A percentile compares a stretch with the other conserved stretches of the same genome.
phyloP scores from a whole-genome alignment of 495 filamentous ascomycete species.

The Penicillium ochrochloron region DNA sequence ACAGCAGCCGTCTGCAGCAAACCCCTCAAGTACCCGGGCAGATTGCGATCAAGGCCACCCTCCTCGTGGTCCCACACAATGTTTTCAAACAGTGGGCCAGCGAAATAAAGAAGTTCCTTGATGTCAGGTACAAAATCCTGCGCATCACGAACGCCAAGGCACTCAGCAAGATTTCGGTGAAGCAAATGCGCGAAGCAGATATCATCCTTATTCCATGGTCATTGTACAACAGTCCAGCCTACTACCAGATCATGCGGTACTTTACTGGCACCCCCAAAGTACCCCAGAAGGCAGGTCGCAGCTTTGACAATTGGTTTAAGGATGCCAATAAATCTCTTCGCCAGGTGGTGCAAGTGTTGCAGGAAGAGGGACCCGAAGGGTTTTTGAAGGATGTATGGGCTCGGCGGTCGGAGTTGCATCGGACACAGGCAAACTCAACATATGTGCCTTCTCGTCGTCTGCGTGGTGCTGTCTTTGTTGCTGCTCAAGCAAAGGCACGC shows the following conservation, averaged over 20 bases:
- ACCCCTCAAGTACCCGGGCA: slow-evolving; percentile 28
- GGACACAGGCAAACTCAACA: slow-evolving; percentile 23
- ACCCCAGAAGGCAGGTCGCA: slow-evolving; percentile 45
- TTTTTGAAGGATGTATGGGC: slow-evolving; percentile 35
- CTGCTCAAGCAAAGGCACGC: neutral
- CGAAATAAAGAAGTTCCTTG: slow-evolving; percentile 66
- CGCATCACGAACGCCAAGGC: slow-evolving; percentile 36
- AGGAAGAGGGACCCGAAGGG: slow-evolving; percentile 25
- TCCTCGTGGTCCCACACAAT: slow-evolving; percentile 68
- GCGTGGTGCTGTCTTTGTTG: slow-evolving; percentile 28
- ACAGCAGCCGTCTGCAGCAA: slow-evolving; percentile 8
- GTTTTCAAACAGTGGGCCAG: slow-evolving; percentile 69
- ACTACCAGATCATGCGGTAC: slow-evolving; percentile 53
- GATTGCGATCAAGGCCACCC: slow-evolving; percentile 64
- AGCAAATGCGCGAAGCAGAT: slow-evolving; percentile 51
- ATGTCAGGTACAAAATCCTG: slow-evolving; percentile 44
- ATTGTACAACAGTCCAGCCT: slow-evolving; percentile 49
- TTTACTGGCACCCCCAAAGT: slow-evolving; percentile 56
- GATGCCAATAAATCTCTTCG: slow-evolving; percentile 45
- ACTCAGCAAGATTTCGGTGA: slow-evolving; percentile 43
- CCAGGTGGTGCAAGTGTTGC: slow-evolving; percentile 45
- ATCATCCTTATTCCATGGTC: slow-evolving; percentile 61
- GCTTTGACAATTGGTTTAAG: slow-evolving; percentile 60
- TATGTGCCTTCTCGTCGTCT: slow-evolving; percentile 43
- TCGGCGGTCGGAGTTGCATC: slow-evolving; percentile 30